A percentile compares a stretch with the other conserved stretches of the same genome.
These are phyloP conservation scores for Lecanicillium sp. DNA, from an alignment of 2,329 filamentous ascomycete genomes.

Conservation along the genomic window DNA sequence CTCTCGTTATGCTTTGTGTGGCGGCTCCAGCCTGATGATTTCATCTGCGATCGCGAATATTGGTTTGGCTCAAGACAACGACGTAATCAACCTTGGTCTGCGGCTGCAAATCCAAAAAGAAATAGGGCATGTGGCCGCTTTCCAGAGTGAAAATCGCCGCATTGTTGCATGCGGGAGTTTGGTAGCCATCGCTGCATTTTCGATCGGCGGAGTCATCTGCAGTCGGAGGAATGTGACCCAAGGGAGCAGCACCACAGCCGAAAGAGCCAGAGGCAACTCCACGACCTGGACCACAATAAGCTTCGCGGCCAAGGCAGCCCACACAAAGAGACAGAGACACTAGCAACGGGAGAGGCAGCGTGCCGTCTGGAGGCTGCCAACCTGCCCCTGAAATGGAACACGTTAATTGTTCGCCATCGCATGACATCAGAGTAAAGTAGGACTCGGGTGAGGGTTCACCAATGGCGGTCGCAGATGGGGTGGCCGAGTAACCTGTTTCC, in stretches of 20 bases:
- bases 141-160: neutral
- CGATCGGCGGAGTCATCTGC: constrained; percentile 7
- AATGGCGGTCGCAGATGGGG: no score
- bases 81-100: no score
- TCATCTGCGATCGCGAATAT: neutral
- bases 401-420: neutral
- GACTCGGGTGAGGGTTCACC: neutral
- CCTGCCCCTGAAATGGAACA: neutral
- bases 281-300: neutral
- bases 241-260: neutral
- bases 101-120: no score
- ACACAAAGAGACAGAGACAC: neutral
- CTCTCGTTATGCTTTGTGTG: neutral
- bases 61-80: no score
- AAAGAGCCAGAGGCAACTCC: no score
- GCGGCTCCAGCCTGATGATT: neutral
- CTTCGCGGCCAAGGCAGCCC: neutral
- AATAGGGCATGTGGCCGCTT: neutral
- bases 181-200: neutral
- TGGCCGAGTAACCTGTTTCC: neutral
- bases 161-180: neutral
- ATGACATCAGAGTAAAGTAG: neutral
- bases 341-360: neutral
- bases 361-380: neutral
- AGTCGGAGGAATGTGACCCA: constrained; percentile 3